These are phyloP conservation scores for Heterobasidion irregulare DNA, from an alignment of 1,284 basidiomycete genomes.

Conservation along the genomic window DNA sequence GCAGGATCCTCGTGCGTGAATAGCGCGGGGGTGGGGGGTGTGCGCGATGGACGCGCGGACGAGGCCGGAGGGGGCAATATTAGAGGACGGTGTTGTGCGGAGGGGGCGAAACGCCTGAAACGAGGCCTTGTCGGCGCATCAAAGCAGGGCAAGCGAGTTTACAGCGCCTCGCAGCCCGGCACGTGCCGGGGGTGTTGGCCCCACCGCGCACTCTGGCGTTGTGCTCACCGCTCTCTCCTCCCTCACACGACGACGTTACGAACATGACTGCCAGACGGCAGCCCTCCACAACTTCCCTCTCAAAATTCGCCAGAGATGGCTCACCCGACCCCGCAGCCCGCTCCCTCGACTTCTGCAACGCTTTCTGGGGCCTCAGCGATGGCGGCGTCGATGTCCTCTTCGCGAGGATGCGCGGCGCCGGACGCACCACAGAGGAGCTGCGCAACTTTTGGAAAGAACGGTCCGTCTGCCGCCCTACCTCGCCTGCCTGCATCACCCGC, in stretches of 20 bases:
- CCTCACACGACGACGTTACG: background rate
- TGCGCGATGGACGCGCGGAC: no score
- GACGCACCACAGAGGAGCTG: constrained; percentile 86
- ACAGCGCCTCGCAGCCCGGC: no score
- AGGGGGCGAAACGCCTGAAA: no score
- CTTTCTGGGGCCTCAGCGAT: constrained; percentile 89
- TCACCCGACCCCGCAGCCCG: constrained; percentile 41
- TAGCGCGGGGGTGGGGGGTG: no score
- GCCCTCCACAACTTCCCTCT: constrained; percentile 66
- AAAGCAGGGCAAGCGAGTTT: no score
- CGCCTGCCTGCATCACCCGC: background rate
- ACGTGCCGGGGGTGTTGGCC: no score
- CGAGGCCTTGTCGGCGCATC: no score
- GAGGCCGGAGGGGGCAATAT: no score
- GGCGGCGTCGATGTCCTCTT: constrained; percentile 88
- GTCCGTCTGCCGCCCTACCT: constrained; percentile 29
- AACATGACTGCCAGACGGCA: constrained; percentile 58
- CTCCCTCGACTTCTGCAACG: constrained; percentile 87
- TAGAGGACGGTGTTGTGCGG: no score
- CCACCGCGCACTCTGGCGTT: no score
- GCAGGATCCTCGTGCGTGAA: no score
- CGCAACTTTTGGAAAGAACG: constrained; percentile 85
- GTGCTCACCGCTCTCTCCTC: background rate
- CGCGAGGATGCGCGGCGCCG: constrained; percentile 78
- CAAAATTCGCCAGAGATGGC: constrained; percentile 50